A percentile compares a stretch with the other conserved stretches of the same genome.
Conservation (phyloP, 1,139 yeast genomes). For the Nakaseomyces uthaithaninus region DNA sequence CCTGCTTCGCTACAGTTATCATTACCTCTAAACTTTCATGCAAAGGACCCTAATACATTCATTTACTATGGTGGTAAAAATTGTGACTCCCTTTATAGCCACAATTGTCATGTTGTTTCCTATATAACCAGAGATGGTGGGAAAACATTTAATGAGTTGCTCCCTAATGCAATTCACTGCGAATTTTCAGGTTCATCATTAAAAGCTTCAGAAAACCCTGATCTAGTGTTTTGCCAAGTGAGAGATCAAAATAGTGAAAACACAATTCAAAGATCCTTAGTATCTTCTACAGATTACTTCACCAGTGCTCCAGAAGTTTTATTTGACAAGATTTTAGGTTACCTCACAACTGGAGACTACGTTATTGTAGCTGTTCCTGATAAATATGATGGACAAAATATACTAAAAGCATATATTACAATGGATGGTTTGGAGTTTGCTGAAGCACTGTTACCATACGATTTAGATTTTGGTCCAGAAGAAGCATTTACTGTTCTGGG, state of each 20-base stretch:
- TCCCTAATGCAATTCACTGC: constrained; percentile 50
- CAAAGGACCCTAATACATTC: constrained; percentile 46
- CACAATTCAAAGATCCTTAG: constrained; percentile 29
- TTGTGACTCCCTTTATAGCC: constrained; percentile 41
- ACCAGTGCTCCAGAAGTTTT: constrained; percentile 32
- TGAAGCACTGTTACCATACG: constrained; percentile 68
- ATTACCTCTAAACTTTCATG: constrained; percentile 47
- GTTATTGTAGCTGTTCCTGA: constrained; percentile 58
- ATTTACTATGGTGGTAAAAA: constrained; percentile 61
- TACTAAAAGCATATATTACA: constrained; percentile 65
- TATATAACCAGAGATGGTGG: constrained; percentile 61
- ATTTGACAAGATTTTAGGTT: constrained; percentile 53
- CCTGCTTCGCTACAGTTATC: constrained; percentile 45
- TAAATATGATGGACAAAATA: constrained; percentile 27
- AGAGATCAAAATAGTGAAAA: constrained; percentile 30
- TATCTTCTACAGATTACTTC: constrained; percentile 51
- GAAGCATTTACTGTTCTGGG: constrained; percentile 83
- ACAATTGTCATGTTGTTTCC: constrained; percentile 49
- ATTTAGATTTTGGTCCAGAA: constrained; percentile 45
- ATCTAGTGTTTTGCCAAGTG: constrained; percentile 56
- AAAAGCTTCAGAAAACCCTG: constrained; percentile 35
- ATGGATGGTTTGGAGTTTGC: constrained; percentile 78
- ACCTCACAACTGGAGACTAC: constrained; percentile 57
- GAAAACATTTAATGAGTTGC: constrained; percentile 45
- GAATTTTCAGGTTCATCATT: constrained; percentile 55